Evolutionary conservation across 257 asterid species (phyloP).

Genomic region (Solanum commersonii): DNA sequence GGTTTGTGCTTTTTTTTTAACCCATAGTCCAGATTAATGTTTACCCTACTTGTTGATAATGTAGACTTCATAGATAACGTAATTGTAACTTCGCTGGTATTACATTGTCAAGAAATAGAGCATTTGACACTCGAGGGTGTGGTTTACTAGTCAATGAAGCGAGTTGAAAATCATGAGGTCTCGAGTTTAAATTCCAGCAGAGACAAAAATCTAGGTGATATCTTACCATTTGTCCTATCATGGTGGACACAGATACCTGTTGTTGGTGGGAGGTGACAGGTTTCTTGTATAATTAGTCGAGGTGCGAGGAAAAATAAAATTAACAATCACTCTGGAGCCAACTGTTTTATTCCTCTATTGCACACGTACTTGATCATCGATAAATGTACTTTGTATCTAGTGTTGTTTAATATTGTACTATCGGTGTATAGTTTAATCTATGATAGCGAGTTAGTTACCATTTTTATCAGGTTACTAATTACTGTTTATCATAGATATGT

Average conservation of each 20-base stretch:
- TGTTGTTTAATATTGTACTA: neutral
- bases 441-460: neutral
- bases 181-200: neutral
- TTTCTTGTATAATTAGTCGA: neutral
- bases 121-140: neutral
- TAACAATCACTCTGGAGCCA: neutral
- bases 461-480: neutral
- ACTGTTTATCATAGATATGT: neutral
- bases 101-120: neutral
- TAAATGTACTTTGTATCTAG: neutral
- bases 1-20: constrained; percentile 25
- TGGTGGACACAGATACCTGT: too few relatives aligned
- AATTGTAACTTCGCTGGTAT: neutral
- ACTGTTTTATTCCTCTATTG: neutral
- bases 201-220: neutral
- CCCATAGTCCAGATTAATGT: neutral
- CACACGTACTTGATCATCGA: neutral
- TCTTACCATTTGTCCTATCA: neutral
- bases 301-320: neutral
- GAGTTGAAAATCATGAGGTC: neutral
- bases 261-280: neutral
- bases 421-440: neutral
- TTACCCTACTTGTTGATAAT: neutral
- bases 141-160: too few relatives aligned
- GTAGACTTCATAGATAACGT: neutral